Conservation (phyloP, 2,329 filamentous ascomycete genomes). For the Hortaea sp. region DNA sequence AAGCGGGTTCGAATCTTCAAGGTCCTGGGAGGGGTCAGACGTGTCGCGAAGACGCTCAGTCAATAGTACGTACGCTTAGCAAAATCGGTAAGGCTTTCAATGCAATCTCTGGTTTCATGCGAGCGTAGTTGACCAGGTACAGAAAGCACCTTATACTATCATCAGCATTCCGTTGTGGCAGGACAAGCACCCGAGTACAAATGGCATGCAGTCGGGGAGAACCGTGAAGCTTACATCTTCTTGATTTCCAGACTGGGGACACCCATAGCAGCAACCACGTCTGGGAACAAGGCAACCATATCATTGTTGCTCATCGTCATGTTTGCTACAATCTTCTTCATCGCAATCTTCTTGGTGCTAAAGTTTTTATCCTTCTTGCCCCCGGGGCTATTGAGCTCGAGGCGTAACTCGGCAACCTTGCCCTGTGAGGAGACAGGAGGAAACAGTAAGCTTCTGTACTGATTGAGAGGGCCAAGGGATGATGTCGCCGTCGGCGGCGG, state of each 20-base stretch:
- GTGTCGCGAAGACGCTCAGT: background rate
- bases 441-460: slow-evolving; percentile 11
- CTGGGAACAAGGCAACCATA: slow-evolving; percentile 94
- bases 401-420: slow-evolving; percentile 94
- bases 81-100: slow-evolving; percentile 85
- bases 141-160: slow-evolving; percentile 70
- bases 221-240: slow-evolving; percentile 67
- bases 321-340: slow-evolving; percentile 99
- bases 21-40: slow-evolving; percentile 51
- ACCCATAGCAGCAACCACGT: slow-evolving; percentile 91
- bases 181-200: too few species aligned
- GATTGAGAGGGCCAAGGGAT: background rate
- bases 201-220: too few species aligned
- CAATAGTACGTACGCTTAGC: slow-evolving; percentile 51
- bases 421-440: slow-evolving; percentile 51
- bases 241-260: slow-evolving; percentile 94
- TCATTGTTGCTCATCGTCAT: slow-evolving; percentile 99
- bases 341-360: slow-evolving; percentile 86
- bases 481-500: background rate
- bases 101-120: slow-evolving; percentile 87
- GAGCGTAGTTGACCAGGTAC: slow-evolving; percentile 92
- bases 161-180: background rate
- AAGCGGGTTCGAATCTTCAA: slow-evolving; percentile 85
- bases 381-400: slow-evolving; percentile 58
- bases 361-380: slow-evolving; percentile 98